These are phyloP conservation scores for Talaromyces sp. DNA, from an alignment of 2,329 filamentous ascomycete species.

Conservation along the genomic window DNA sequence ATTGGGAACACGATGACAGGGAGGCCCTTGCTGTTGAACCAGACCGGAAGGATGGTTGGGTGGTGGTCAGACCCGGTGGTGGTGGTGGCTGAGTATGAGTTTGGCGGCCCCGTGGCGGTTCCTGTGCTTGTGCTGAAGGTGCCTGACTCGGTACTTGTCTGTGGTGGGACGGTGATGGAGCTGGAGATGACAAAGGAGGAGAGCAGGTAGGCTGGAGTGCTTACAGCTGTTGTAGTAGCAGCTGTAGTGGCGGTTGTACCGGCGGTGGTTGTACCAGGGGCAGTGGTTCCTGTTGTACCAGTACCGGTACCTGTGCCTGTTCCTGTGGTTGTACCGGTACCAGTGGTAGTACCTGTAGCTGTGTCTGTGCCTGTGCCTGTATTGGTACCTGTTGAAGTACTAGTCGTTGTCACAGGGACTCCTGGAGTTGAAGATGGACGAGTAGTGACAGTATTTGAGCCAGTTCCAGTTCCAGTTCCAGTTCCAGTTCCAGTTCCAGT, in stretches of 20 bases:
- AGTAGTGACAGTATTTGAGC: too few relatives aligned
- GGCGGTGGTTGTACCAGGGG: not conserved
- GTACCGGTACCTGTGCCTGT: not conserved
- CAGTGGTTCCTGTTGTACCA: not conserved
- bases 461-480: not conserved
- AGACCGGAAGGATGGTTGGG: not conserved
- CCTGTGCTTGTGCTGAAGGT: not conserved
- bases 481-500: not conserved
- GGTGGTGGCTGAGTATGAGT: slow-evolving; percentile 1
- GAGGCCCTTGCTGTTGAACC: not conserved
- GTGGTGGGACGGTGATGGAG: not conserved
- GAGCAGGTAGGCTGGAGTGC: not conserved
- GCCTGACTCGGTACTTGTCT: not conserved
- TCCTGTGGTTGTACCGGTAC: not conserved
- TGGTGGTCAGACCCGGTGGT: not conserved
- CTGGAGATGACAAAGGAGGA: not conserved
- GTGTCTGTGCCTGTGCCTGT: not conserved
- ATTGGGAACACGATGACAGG: not conserved
- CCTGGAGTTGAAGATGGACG: not conserved
- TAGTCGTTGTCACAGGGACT: not conserved
- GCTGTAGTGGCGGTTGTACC: not conserved
- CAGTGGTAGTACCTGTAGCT: not conserved
- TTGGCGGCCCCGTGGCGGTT: not conserved
- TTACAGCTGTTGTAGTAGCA: not conserved
- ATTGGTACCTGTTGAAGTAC: not conserved